phyloP scores from a whole-genome alignment of 2,329 filamentous ascomycete species.

The Diaporthe citri region DNA sequence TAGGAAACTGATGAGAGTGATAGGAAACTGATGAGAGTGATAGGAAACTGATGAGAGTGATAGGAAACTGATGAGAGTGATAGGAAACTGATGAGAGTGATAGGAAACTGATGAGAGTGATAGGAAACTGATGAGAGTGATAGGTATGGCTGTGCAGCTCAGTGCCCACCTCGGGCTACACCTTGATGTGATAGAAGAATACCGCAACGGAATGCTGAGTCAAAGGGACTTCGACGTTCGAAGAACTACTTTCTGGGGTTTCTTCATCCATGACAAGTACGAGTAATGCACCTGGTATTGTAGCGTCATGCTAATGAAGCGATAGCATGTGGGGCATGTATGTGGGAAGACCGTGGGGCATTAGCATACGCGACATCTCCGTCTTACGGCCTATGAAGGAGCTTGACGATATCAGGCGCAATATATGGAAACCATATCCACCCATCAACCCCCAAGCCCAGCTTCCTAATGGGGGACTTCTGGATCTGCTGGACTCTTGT shows the following conservation, averaged over 20 bases:
- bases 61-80: neutral
- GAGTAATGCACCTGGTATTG: neutral
- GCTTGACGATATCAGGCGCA: constrained; percentile 3
- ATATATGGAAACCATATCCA: neutral
- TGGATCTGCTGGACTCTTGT: neutral
- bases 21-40: neutral
- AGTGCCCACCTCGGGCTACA: constrained; percentile 1
- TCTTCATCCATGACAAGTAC: constrained; percentile 14
- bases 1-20: neutral
- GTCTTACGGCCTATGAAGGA: constrained; percentile 3
- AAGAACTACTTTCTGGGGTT: constrained; percentile 8
- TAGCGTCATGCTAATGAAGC: neutral
- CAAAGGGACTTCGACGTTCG: constrained; percentile 16
- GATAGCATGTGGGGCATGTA: constrained; percentile 16
- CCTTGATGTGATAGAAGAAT: constrained; percentile 13
- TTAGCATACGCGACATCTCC: constrained; percentile 10
- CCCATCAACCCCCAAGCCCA: neutral
- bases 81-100: neutral
- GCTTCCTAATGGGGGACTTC: neutral
- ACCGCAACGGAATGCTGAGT: constrained; percentile 4
- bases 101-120: too few species aligned
- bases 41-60: neutral
- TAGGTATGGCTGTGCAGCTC: constrained; percentile 7
- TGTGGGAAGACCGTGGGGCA: constrained; percentile 8
- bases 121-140: neutral